Evolutionary conservation across 805 yeast species (phyloP).

Genomic region (Kodamaea kaohsiungensis): DNA sequence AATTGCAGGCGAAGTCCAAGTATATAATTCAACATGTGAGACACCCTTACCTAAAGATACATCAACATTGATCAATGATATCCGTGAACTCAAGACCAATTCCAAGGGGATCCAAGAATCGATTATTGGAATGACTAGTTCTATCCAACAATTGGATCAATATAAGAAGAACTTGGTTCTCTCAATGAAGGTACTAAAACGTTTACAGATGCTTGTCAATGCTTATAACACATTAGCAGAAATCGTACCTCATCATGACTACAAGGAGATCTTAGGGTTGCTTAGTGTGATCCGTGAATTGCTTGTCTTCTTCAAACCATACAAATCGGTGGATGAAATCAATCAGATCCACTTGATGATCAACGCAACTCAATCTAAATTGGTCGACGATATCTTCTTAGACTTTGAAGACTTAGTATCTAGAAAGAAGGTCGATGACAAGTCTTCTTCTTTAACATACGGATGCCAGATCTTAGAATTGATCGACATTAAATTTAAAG

Average conservation of each 20-base stretch:
- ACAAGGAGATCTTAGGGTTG: constrained; percentile 57
- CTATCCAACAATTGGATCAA: constrained; percentile 75
- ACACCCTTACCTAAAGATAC: constrained; percentile 33
- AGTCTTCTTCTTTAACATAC: constrained; percentile 40
- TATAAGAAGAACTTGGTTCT: constrained; percentile 81
- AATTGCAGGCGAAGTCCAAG: constrained; percentile 39
- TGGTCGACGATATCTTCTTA: constrained; percentile 67
- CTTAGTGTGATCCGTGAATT: constrained; percentile 74
- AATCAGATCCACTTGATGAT: constrained; percentile 63
- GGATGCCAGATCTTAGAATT: constrained; percentile 77
- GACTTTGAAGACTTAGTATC: constrained; percentile 60
- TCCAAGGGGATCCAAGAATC: constrained; percentile 59
- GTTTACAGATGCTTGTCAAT: constrained; percentile 81
- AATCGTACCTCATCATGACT: constrained; percentile 47
- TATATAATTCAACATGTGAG: constrained; percentile 29
- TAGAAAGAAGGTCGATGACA: constrained; percentile 6
- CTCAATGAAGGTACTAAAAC: constrained; percentile 82
- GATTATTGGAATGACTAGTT: constrained; percentile 70
- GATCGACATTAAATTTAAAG: constrained; percentile 53
- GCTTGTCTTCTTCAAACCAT: constrained; percentile 71
- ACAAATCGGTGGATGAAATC: constrained; percentile 80
- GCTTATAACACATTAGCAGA: constrained; percentile 64
- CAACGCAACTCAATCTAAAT: constrained; percentile 55
- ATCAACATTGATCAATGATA: constrained; percentile 41
- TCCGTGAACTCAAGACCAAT: constrained; percentile 47